A percentile compares a stretch with the other conserved stretches of the same genome.
Conservation (phyloP, 2,329 filamentous ascomycete genomes). For the Cadophora sp. region DNA sequence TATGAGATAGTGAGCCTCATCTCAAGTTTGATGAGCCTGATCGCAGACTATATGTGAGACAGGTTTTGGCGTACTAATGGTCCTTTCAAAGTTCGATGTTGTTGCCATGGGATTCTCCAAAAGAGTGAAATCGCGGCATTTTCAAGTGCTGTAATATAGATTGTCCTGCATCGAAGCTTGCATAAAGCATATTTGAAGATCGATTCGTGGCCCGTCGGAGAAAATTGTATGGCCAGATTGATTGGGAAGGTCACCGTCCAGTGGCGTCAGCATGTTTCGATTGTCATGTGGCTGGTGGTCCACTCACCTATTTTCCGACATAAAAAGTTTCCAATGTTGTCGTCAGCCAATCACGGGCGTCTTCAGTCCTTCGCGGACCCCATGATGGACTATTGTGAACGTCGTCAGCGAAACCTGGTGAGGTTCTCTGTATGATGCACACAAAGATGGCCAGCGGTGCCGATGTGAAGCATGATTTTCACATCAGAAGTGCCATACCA, state of each 20-base stretch:
- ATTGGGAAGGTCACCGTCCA: neutral
- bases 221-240: neutral
- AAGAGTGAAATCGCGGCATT: neutral
- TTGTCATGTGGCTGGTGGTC: neutral
- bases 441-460: neutral
- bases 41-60: conserved; percentile 6
- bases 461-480: conserved; percentile 4
- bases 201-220: neutral
- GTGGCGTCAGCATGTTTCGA: conserved; percentile 11
- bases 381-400: neutral
- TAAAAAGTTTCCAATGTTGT: neutral
- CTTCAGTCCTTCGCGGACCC: neutral
- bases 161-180: neutral
- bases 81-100: neutral
- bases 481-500: conserved; percentile 13
- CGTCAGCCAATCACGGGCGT: neutral
- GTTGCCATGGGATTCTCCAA: neutral
- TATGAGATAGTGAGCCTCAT: neutral
- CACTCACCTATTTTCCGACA: neutral
- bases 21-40: conserved; percentile 1
- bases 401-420: conserved; percentile 9
- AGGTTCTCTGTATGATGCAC: neutral
- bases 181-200: neutral
- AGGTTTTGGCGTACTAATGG: neutral
- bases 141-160: too few relatives aligned